Evolutionary conservation across 345 rosid genomes (phyloP).

Genomic region (Stellera chamaejasme): DNA sequence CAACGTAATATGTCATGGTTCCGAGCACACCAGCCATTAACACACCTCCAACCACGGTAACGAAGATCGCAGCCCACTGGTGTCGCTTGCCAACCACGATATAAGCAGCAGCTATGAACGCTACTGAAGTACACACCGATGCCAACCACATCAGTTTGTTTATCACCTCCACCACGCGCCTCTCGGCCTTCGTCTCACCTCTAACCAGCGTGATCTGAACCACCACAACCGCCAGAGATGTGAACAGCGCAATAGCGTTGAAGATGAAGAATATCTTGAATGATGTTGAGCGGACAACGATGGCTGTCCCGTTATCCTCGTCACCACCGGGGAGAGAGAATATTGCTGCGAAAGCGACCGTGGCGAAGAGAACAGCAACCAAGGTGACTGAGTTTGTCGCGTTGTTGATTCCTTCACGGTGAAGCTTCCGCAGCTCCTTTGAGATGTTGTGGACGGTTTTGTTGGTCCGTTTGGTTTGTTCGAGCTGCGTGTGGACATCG

Average conservation of each 20-base stretch:
- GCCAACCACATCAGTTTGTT: constrained; percentile 98
- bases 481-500: constrained; percentile 97
- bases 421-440: constrained; percentile 90
- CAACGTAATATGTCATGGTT: constrained; percentile 90
- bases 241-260: constrained; percentile 84
- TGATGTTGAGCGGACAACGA: constrained; percentile 48
- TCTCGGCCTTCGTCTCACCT: constrained; percentile 98
- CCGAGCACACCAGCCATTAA: constrained; percentile 91
- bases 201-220: constrained; percentile 91
- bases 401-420: constrained; percentile 93
- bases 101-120: constrained; percentile 84
- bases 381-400: constrained; percentile 93
- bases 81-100: constrained; percentile 75
- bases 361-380: constrained; percentile 96
- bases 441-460: constrained; percentile 93
- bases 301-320: constrained; percentile 44
- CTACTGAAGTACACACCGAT: constrained; percentile 90
- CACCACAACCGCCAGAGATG: constrained; percentile 92
- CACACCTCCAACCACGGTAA: constrained; percentile 78
- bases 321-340: constrained; percentile 96
- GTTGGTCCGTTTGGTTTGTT: constrained; percentile 86
- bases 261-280: constrained; percentile 92
- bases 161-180: constrained; percentile 71
- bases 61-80: constrained; percentile 75
- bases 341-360: constrained; percentile 95